Base-by-base conservation (phyloP, 148 eudicot species). In the Polygonum aviculare region DNA sequence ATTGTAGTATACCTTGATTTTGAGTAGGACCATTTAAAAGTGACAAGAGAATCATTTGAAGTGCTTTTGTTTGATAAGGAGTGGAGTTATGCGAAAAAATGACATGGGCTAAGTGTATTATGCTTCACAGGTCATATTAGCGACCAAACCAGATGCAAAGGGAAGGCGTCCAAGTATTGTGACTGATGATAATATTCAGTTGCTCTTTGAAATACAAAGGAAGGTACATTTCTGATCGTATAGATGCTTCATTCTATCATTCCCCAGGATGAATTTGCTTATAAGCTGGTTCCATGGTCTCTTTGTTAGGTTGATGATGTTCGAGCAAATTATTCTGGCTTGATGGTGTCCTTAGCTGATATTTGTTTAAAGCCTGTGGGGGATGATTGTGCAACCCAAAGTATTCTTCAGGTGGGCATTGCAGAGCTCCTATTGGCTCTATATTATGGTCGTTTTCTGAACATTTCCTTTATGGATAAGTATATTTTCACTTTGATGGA, bases 291-390 rank as follows among this genome's bases (percentile, higher is more conserved):
- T 31, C 6, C 12, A 14, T 75, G 55, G 1, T 73, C 52, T 73
- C 47, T 59, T 33, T 78, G 75, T 67, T 84, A 90, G 93, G 88
- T 90, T 69, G 88, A 86, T 82, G 87, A 80, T 51, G 80, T 90
- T 69, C 79, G 72, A 69, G 91, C 83, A 38, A 88, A 86, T 69
- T 80, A 87, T 90, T 87, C 88, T 77, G 91, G 91, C 54, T 79
- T 78, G 14, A 59, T 74, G 83, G 89, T 90, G 22, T 84, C 88
- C 74, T 81, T 87, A 71, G 69, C 86, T 79, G 93, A 90, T 85
- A 90, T 90, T 47, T 90, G 93, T 75, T 83, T 88, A 77, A 90
- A 87, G 86, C 93, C 93, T 80, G 84, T 90, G 47, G 93, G 88
- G 41, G 85, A 86, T 55, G 91, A 90, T 77, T 90, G 93, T 76